Evolutionary conservation across 345 rosid genomes (phyloP), one percentile per base, ranked within the genome.

Genomic region (Syzygium oleosum): DNA sequence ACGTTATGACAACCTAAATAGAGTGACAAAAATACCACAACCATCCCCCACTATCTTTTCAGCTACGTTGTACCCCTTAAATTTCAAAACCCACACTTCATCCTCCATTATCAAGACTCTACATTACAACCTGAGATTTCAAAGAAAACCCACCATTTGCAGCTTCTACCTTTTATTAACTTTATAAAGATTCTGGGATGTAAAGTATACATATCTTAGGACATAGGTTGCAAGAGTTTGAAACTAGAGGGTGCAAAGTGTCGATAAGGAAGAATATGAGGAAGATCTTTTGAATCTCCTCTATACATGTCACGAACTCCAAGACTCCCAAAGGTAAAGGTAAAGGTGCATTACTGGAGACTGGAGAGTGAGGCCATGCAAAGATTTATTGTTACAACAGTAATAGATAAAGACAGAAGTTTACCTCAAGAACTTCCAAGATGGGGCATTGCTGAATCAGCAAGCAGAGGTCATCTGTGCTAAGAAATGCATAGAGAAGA

Each of bases 401-500:
- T 19, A 73, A 73, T 19, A 19, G 83, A 83, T 56, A 34, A 51
- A 87, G 78, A 55, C 51, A 87, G 38, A 63, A 7, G 77, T 85
- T 38, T 93, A 97, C 99, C 99, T 98, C 99, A 12, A 98, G 97
- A 92, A 96, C 93, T 94, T 98, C 99, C 87, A 98, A 89, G 92
- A 96, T 94, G 89, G 97, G 95, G 90, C 99, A 98, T 89, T 84
- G 91, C 88, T 94, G 95, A 90, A 98, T 94, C 87, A 98, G 92
- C 49, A 87, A 65, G 86, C 99, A 98, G 87, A 95, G 98, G 91
- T 95, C 99, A 59, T 96, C 98, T 3, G 97, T 93, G 90, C 92
- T 95, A 8, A 97, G 97, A 85, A 98, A 91, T 9, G 97, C 95
- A 89, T 94, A 96, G 73, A 97, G 97, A 84, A 98, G 98, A 91